phyloP scores from a whole-genome alignment of 257 asterid species.

The Linaria vulgaris region DNA sequence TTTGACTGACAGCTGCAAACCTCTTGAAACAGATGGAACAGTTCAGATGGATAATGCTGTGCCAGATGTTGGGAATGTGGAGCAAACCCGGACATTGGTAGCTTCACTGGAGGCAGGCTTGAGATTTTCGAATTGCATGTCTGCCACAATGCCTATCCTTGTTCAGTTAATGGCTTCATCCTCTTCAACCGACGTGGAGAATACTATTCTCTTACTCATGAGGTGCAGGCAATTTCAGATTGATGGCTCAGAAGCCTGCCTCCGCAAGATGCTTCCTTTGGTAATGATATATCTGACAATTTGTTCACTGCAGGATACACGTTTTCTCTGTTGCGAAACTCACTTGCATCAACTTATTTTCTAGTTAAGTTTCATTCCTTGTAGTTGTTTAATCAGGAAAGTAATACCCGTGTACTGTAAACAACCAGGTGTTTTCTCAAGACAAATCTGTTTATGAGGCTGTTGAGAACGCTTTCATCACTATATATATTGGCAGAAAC shows the following conservation, averaged over 20 bases:
- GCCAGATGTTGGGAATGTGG: constrained; percentile 92
- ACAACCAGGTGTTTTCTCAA: constrained; percentile 81
- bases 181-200: constrained; percentile 93
- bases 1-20: constrained; percentile 65
- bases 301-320: constrained; percentile 6
- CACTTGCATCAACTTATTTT: constrained; percentile 11
- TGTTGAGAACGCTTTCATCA: constrained; percentile 89
- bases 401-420: constrained; percentile 21
- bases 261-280: constrained; percentile 96
- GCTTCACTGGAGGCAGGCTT: constrained; percentile 96
- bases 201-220: constrained; percentile 88
- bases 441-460: constrained; percentile 96
- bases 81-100: constrained; percentile 91
- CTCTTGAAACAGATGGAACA: constrained; percentile 40
- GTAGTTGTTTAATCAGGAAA: constrained; percentile 3
- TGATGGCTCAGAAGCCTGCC: constrained; percentile 91
- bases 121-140: constrained; percentile 79
- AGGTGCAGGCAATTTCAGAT: constrained; percentile 95
- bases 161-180: constrained; percentile 98
- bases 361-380: constrained; percentile 14
- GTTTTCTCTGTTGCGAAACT: neutral
- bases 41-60: constrained; percentile 52
- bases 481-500: constrained; percentile 72
- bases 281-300: constrained; percentile 46
- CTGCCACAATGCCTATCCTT: constrained; percentile 74